Evolutionary conservation across 495 filamentous ascomycete genomes (phyloP).

Genomic region (Apiosordaria backusii): DNA sequence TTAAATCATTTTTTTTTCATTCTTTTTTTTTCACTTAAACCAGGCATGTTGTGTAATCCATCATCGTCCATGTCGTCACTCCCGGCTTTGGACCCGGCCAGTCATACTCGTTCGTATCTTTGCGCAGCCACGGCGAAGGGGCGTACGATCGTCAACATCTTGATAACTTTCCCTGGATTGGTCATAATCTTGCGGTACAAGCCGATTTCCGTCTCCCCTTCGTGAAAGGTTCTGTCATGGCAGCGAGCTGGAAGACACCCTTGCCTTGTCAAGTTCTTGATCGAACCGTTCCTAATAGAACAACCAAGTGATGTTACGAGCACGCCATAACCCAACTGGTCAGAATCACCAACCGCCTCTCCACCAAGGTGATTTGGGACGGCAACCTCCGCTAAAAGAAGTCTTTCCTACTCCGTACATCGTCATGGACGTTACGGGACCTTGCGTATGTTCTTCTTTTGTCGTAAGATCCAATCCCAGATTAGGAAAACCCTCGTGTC

Average conservation of each 20-base stretch:
- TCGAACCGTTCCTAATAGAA: background rate
- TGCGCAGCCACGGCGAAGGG: slow-evolving; percentile 6
- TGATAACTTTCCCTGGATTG: background rate
- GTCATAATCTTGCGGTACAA: background rate
- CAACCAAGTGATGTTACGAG: background rate
- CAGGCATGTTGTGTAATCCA: background rate
- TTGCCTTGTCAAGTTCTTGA: background rate
- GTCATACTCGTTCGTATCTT: slow-evolving; percentile 18
- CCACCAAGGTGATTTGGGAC: background rate
- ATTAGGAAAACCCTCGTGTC: background rate
- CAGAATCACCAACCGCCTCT: slow-evolving; percentile 1
- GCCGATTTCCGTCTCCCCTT: background rate
- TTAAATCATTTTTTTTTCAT: background rate
- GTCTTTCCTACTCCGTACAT: slow-evolving; percentile 4
- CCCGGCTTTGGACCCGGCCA: background rate
- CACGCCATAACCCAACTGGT: slow-evolving; percentile 9
- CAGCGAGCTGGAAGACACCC: background rate
- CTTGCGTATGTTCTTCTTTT: background rate
- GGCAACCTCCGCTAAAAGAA: background rate
- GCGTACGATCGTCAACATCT: slow-evolving; percentile 2
- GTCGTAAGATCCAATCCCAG: background rate
- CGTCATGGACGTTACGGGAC: background rate
- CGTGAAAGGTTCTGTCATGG: background rate
- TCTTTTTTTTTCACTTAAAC: background rate
- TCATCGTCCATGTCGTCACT: slow-evolving; percentile 1